Base-by-base conservation (phyloP, 2,329 filamentous ascomycete species). In the Colletotrichum musicola region DNA sequence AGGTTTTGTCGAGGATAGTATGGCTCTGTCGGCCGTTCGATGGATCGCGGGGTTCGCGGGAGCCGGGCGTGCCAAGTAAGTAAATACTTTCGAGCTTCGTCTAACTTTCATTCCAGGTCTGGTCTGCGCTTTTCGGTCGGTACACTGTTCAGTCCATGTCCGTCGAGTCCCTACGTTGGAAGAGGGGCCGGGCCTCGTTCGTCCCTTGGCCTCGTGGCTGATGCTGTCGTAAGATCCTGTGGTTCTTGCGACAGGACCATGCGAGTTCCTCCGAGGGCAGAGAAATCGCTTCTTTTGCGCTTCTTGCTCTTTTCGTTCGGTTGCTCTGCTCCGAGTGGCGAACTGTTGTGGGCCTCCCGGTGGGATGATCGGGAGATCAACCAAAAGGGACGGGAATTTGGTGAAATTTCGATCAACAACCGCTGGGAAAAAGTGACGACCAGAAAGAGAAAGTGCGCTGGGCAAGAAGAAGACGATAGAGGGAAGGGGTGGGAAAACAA, bases 361-460 rank as follows among this genome's bases (percentile, higher is more conserved):
- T 57, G 40, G 35, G 20, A 57, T 25, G n/a, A 5, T 30, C n/a
- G 58, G 58, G 58, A 61, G 58, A 61, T 61, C 35, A 50, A 44
- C 58, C 47, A n/a, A 16, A 30, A 14, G 12, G 12, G 6, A 25
- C 22, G 22, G 44, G 22, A 22, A 61, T 44, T 42, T 53, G 5
- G 47, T 61, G 22, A 51, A 27, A 61, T 61, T 61, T 61, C 20
- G 47, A 61, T 61, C 58, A 42, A 51, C 58, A 18, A 25, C 35
- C 12, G 54, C 16, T 13, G 38, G 46, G 22, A 25, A 49, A n/a
- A 20, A 13, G 30, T 35, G 30, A 35, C 30, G 7, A 35, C 7
- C 30, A 10, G 20, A 49, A 49, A 12, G 16, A 18, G 18, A 20
- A n/a, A 18, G 16, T 25, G 46, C 6, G 20, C 14, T 9, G 58